phyloP scores from a whole-genome alignment of 1,284 basidiomycete genomes.

The Macrocystidia cucumis region DNA sequence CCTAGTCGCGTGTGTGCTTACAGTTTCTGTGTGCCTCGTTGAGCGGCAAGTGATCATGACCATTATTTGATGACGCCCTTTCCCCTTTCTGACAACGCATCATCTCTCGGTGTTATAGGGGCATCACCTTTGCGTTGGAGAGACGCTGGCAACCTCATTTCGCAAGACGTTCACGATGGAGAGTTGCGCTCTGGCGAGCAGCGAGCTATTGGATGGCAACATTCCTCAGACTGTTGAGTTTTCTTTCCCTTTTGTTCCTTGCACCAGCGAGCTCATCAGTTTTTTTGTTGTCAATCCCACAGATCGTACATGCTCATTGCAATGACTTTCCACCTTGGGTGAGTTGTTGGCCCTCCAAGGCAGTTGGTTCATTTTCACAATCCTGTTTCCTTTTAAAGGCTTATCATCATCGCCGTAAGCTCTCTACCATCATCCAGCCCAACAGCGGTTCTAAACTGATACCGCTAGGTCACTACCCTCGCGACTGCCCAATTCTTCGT shows the following conservation, averaged over 20 bases:
- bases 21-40: conserved; percentile 37
- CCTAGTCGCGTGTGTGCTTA: conserved; percentile 39
- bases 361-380: background rate
- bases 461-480: conserved; percentile 39
- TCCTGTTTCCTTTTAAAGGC: conserved; percentile 43
- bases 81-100: conserved; percentile 4
- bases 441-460: background rate
- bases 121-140: conserved; percentile 18
- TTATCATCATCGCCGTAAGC: background rate
- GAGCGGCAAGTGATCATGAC: conserved; percentile 42
- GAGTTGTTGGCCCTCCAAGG: conserved; percentile 18
- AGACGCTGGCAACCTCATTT: conserved; percentile 29
- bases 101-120: conserved; percentile 19
- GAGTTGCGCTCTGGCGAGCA: conserved; percentile 43
- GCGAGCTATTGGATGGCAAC: conserved; percentile 48
- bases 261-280: conserved; percentile 1
- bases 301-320: conserved; percentile 66
- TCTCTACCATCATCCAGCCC: background rate
- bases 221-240: conserved; percentile 51
- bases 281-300: conserved; percentile 1
- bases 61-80: background rate
- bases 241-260: background rate
- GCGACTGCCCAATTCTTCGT: conserved; percentile 48
- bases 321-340: conserved; percentile 64
- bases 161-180: conserved; percentile 31